Conservation (phyloP, 202 grass and related monocot genomes). For the Eragrostis tef region DNA sequence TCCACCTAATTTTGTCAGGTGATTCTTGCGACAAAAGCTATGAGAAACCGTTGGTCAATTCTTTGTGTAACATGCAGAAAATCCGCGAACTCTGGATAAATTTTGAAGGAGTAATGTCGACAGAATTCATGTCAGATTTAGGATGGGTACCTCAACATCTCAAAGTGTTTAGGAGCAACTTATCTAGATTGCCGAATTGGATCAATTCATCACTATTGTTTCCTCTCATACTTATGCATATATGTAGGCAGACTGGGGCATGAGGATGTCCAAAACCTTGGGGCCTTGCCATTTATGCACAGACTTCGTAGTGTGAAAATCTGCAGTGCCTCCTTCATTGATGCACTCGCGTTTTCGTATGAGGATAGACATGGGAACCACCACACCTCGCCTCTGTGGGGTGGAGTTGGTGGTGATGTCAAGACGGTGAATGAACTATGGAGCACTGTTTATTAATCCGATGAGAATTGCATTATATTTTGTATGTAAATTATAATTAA, state of each 20-base stretch:
- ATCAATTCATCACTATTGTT: not conserved
- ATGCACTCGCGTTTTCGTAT: slow-evolving; percentile 16
- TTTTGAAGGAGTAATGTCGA: not conserved
- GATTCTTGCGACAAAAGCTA: not conserved
- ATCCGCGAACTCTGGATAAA: not conserved
- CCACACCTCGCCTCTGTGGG: not conserved
- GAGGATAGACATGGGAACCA: not conserved
- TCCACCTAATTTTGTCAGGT: not conserved
- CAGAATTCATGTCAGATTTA: slow-evolving; percentile 1
- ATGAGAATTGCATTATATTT: too few relatives aligned
- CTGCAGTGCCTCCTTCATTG: not conserved
- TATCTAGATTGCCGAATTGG: slow-evolving; percentile 30
- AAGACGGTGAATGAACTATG: not conserved
- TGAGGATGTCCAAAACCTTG: slow-evolving; percentile 13
- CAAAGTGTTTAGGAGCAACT: not conserved
- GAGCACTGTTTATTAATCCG: too few relatives aligned
- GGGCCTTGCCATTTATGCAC: not conserved
- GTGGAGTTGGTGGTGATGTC: not conserved
- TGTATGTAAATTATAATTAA: not conserved
- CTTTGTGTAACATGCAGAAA: slow-evolving; percentile 21
- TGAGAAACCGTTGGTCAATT: not conserved
- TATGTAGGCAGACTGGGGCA: not conserved
- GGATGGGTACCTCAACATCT: slow-evolving; percentile 6
- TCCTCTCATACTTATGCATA: not conserved
- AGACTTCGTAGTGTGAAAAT: not conserved